Conservation (phyloP, 192 early-diverging fungal species). For the Mortierella hygrophila region DNA sequence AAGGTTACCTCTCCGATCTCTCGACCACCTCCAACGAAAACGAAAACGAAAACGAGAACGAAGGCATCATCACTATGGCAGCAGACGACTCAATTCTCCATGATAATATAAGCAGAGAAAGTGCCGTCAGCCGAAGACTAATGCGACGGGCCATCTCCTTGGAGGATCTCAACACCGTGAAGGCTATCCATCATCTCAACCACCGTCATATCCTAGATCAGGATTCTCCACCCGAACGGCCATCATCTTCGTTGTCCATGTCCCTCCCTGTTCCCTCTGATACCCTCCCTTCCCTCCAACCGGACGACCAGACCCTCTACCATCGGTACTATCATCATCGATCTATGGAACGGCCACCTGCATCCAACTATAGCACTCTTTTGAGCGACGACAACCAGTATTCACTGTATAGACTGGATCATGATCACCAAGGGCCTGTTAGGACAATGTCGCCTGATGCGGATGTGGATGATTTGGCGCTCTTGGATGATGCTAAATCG, state of each 20-base stretch:
- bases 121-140: neutral
- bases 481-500: constrained; percentile 9
- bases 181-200: constrained; percentile 5
- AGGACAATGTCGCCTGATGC: neutral
- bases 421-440: neutral
- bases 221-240: constrained; percentile 10
- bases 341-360: neutral
- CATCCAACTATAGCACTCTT: neutral
- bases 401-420: neutral
- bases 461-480: neutral
- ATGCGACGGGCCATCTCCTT: constrained; percentile 38
- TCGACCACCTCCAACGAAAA: constrained; percentile 36
- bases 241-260: constrained; percentile 10
- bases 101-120: neutral
- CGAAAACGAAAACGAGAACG: neutral
- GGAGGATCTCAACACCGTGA: constrained; percentile 24
- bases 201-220: neutral
- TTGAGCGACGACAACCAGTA: neutral
- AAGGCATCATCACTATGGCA: neutral
- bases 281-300: constrained; percentile 5
- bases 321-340: neutral
- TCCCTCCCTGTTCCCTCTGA: constrained; percentile 22
- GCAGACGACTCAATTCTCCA: neutral
- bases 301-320: neutral
- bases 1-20: constrained; percentile 46